phyloP scores from a whole-genome alignment of 495 filamentous ascomycete species.

The Neurospora hispaniola region DNA sequence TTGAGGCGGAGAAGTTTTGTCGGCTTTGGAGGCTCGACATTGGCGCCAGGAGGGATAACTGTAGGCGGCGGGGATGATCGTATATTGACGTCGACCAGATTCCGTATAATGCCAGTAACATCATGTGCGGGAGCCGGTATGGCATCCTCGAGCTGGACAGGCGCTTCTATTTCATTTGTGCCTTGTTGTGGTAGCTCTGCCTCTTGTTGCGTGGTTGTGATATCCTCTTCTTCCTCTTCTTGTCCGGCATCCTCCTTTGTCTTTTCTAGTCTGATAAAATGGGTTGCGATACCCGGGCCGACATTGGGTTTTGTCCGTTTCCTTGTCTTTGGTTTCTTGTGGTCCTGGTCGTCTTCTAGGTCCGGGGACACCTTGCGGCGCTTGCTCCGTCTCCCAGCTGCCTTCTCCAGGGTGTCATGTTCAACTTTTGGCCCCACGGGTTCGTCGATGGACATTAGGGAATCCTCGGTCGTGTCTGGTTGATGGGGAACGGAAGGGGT shows the following conservation, averaged over 20 bases:
- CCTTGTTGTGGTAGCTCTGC: not conserved
- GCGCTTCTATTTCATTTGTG: not conserved
- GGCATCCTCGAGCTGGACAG: not conserved
- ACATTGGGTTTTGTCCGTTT: slow-evolving; percentile 8
- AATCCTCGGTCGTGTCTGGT: not conserved
- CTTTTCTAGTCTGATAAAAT: slow-evolving; percentile 6
- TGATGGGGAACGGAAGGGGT: not conserved
- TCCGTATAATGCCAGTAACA: not conserved
- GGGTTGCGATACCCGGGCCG: slow-evolving; percentile 11
- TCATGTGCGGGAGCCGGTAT: not conserved
- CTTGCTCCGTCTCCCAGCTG: slow-evolving; percentile 36
- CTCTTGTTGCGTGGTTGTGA: not conserved
- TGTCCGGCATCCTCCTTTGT: not conserved
- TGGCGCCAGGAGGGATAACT: not conserved
- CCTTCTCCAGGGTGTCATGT: slow-evolving; percentile 8
- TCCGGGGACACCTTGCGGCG: slow-evolving; percentile 35
- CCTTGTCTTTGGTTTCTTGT: slow-evolving; percentile 7
- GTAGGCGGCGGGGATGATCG: not conserved
- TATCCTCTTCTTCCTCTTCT: not conserved
- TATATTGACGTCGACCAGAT: not conserved
- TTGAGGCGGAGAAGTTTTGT: slow-evolving; percentile 39
- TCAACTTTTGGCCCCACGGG: not conserved
- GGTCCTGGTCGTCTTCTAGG: slow-evolving; percentile 2
- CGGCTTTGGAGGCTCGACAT: slow-evolving; percentile 16
- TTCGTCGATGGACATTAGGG: not conserved